A percentile compares a stretch with the other conserved stretches of the same genome.
Evolutionary conservation across 1,284 basidiomycete species (phyloP).

Genomic region (Inonotus obliquus): DNA sequence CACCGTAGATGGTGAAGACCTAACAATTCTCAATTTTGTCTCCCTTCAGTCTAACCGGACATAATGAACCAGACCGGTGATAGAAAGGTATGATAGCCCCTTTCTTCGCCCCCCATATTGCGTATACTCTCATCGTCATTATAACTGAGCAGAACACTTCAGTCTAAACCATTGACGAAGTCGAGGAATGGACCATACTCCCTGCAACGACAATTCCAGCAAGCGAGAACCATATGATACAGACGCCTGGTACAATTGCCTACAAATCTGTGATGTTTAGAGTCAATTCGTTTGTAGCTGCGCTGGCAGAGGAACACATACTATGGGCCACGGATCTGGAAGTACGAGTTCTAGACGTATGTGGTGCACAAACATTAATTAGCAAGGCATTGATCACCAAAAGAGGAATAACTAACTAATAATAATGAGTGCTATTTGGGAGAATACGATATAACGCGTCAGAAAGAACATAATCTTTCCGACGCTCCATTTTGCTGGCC

Average conservation of each 20-base stretch:
- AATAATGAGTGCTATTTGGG: neutral
- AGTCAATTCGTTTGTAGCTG: neutral
- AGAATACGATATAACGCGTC: slow-evolving; percentile 11
- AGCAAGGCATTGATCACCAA: neutral
- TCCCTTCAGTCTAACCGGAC: neutral
- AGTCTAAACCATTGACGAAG: neutral
- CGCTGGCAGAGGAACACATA: neutral
- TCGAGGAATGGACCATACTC: neutral
- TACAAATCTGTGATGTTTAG: neutral
- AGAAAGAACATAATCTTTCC: slow-evolving; percentile 13
- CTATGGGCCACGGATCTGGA: neutral
- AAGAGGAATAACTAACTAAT: neutral
- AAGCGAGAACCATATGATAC: slow-evolving; percentile 7
- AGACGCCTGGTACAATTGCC: neutral
- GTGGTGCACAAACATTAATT: no score
- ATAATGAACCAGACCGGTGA: neutral
- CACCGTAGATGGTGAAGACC: neutral
- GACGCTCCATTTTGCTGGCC: slow-evolving; percentile 10
- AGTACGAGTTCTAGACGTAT: neutral
- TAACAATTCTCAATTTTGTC: neutral
- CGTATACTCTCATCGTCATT: slow-evolving; percentile 8
- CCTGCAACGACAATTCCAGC: neutral
- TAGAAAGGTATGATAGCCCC: neutral
- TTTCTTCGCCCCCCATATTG: slow-evolving; percentile 5
- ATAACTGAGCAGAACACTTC: neutral